A percentile compares a stretch with the other conserved stretches of the same genome.
Conservation (phyloP, 768 basidiomycete genomes). For the Hygrocybe coccinea region DNA sequence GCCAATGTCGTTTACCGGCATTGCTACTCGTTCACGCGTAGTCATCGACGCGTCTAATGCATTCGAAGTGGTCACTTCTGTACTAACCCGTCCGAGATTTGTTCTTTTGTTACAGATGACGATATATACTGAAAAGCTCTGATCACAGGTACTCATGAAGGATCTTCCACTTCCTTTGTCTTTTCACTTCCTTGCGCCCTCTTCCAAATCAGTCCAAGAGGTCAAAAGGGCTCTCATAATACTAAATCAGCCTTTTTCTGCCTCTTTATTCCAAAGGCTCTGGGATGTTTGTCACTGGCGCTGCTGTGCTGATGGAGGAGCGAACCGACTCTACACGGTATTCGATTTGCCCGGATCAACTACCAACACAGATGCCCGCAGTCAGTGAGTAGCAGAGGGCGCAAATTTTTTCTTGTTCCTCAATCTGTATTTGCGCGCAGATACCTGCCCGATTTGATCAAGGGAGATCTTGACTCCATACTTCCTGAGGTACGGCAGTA, state of each 20-base stretch:
- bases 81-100: no score
- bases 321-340: slow-evolving; percentile 73
- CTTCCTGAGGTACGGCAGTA: slow-evolving; percentile 65
- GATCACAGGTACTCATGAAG: no score
- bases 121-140: no score
- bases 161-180: neutral
- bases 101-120: no score
- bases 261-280: slow-evolving; percentile 53
- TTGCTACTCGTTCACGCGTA: no score
- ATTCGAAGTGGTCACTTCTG: no score
- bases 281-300: slow-evolving; percentile 52
- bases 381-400: slow-evolving; percentile 8
- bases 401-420: slow-evolving; percentile 1
- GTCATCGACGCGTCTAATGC: no score
- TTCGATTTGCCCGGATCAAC: slow-evolving; percentile 22
- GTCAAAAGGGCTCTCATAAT: slow-evolving; percentile 64
- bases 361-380: neutral
- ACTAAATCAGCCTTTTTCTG: slow-evolving; percentile 83
- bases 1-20: no score
- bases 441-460: slow-evolving; percentile 80
- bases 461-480: slow-evolving; percentile 91
- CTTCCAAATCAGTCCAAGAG: neutral
- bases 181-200: neutral
- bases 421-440: slow-evolving; percentile 31
- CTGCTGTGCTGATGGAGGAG: slow-evolving; percentile 84